Percentiles rank a stretch among this genome's conserved stretches.
Evolutionary conservation across 1,284 basidiomycete genomes (phyloP).

Genomic region (Neonothopanus nambi): DNA sequence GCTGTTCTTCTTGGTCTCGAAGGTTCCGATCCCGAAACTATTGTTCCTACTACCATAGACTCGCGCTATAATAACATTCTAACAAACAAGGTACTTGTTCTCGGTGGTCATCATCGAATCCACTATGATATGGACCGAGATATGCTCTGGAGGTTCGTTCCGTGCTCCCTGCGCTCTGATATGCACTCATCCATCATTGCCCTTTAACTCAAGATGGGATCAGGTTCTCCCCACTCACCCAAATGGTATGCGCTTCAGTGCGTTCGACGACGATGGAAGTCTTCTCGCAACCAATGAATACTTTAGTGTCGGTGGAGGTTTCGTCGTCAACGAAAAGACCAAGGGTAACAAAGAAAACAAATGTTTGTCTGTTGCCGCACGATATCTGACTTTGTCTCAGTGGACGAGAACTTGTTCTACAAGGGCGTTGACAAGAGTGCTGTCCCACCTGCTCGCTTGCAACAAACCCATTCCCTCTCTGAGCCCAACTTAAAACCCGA

Average conservation of each 20-base stretch:
- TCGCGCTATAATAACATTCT: conserved; percentile 74
- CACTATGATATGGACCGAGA: conserved; percentile 86
- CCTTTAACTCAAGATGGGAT: conserved; percentile 52
- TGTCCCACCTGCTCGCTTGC: conserved; percentile 78
- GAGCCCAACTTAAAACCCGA: conserved; percentile 32
- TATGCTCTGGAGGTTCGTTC: conserved; percentile 74
- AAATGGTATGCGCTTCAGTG: conserved; percentile 92
- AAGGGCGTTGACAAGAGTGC: conserved; percentile 87
- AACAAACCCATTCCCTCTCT: conserved; percentile 60
- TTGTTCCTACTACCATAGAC: conserved; percentile 79
- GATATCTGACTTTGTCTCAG: conserved; percentile 32
- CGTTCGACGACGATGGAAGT: conserved; percentile 79
- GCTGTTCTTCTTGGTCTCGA: conserved; percentile 90
- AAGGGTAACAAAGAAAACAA: no score
- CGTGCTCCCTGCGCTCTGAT: neutral
- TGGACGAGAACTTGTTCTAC: conserved; percentile 95
- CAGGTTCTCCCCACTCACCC: conserved; percentile 80
- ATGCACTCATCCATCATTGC: neutral
- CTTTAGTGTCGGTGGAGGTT: conserved; percentile 89
- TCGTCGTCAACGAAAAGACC: conserved; percentile 89
- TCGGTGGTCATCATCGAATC: conserved; percentile 77
- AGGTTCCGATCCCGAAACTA: conserved; percentile 84
- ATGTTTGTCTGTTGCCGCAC: neutral
- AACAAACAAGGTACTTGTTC: conserved; percentile 61
- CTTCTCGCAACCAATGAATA: conserved; percentile 95